Percentiles rank a stretch among this genome's conserved stretches.
Conservation (phyloP, 257 asterid genomes). For the Euphrasia confusa region DNA sequence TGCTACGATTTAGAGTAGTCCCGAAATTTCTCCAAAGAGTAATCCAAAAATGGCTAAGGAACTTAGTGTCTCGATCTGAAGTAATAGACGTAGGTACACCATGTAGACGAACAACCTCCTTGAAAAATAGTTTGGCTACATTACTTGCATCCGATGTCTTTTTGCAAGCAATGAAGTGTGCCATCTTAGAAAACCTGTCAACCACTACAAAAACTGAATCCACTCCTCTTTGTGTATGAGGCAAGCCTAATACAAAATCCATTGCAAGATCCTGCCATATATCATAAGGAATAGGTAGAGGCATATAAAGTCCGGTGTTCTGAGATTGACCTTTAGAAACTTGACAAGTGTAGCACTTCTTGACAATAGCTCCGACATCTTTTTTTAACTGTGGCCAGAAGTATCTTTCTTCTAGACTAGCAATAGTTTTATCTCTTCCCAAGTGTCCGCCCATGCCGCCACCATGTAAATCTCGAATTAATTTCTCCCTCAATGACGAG, state of each 20-base stretch:
- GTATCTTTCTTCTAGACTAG: not conserved
- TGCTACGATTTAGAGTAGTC: not conserved
- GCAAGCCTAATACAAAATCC: not conserved
- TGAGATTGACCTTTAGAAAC: not conserved
- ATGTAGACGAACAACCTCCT: not conserved
- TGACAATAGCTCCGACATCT: not conserved
- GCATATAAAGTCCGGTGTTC: not conserved
- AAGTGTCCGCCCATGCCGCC: not conserved
- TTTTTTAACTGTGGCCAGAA: not conserved
- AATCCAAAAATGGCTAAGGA: not conserved
- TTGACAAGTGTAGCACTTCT: not conserved
- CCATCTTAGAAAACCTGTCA: not conserved
- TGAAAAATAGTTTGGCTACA: not conserved
- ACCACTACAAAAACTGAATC: not conserved
- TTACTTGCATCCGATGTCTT: not conserved
- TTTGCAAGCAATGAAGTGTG: not conserved
- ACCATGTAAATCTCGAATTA: not conserved
- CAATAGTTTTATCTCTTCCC: not conserved
- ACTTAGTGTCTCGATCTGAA: not conserved
- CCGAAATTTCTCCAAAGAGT: no score
- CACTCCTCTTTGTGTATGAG: not conserved
- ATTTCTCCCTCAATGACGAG: not conserved
- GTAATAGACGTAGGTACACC: no score
- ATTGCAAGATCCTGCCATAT: not conserved
- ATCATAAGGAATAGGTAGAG: not conserved